Base-by-base conservation (phyloP, 306 rosid species). In the Neltuma alba region DNA sequence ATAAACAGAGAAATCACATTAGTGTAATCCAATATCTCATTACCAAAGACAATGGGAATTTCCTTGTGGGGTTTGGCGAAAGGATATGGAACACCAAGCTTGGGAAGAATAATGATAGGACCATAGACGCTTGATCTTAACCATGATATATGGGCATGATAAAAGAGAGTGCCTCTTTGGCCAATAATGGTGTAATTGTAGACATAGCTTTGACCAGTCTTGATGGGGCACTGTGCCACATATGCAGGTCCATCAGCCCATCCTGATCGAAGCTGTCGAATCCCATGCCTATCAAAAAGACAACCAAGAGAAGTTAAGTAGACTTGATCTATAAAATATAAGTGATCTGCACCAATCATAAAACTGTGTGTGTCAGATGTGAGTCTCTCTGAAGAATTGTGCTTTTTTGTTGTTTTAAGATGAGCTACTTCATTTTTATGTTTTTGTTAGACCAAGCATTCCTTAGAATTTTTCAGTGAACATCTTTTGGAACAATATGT, bases 111-210 rank as follows among this genome's bases (percentile, higher is more conserved):
- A 68, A 91, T 76, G 78, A 91, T 37, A 55, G 96, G 92, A 61
- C 96, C 96, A 66, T 91, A 85, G 42, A 92, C 0, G 9, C 92
- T 86, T 85, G 95, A 76, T 85, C 97, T 86, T 47, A 87, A 76
- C 96, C 96, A 91, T 3, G 91, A 84, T 13, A 85, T 74, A 44
- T 91, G 96, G 20, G 93, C 96, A 83, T 90, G 95, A 91, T 89
- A 90, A 15, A 52, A 90, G 25, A 92, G 90, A 71, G 94, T 92
- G n/a, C 97, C 97, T 79, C 97, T 86, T 41, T 92, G 97, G 0
- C 91, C 94, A 5, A 23, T 66, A 9, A 90, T 74, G 9, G 94
- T 90, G 88, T 74, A 92, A 84, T 92, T 90, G 85, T 92, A 92
- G 5, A 90, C 92, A 87, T 87, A 92, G 57, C 81, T 87, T 45